Percentiles rank a stretch among this genome's conserved stretches.
phyloP scores from a whole-genome alignment of 2,329 filamentous ascomycete species.

The Claviceps quebecensis region DNA sequence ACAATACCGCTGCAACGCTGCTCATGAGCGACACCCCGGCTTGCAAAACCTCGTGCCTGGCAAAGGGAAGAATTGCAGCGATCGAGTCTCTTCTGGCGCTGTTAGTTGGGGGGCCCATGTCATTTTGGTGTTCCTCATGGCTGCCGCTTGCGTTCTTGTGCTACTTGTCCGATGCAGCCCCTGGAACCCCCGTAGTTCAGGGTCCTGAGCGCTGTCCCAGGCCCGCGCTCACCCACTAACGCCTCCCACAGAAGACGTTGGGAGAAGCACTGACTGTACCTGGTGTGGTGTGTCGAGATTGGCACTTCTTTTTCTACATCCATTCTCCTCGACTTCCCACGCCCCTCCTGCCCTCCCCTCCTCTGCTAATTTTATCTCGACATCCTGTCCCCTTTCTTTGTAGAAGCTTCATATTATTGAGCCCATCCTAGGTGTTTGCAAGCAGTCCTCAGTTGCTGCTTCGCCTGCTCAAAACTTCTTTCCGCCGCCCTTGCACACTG shows the following conservation, averaged over 20 bases:
- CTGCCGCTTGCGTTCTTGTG: not conserved
- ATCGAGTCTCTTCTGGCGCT: not conserved
- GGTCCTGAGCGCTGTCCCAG: too few species aligned
- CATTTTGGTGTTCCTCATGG: not conserved
- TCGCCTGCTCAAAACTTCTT: slow-evolving; percentile 3
- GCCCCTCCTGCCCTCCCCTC: not conserved
- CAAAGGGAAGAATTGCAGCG: not conserved
- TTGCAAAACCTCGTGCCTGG: not conserved
- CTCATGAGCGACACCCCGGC: not conserved
- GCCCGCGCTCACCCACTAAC: too few species aligned
- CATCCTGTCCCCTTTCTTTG: not conserved
- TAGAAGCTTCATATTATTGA: slow-evolving; percentile 2
- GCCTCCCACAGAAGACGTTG: not conserved
- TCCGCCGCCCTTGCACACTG: not conserved
- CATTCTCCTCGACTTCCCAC: not conserved
- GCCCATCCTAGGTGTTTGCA: slow-evolving; percentile 5
- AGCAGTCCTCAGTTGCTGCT: slow-evolving; percentile 3
- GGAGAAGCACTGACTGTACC: not conserved
- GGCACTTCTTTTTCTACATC: slow-evolving; percentile 1
- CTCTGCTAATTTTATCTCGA: slow-evolving; percentile 3
- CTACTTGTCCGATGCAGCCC: not conserved
- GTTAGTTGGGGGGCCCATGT: not conserved
- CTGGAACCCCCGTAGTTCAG: not conserved
- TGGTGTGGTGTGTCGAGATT: not conserved
- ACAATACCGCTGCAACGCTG: not conserved